phyloP scores from a whole-genome alignment of 2,329 filamentous ascomycete genomes.

The Arachnopeziza araneosa region DNA sequence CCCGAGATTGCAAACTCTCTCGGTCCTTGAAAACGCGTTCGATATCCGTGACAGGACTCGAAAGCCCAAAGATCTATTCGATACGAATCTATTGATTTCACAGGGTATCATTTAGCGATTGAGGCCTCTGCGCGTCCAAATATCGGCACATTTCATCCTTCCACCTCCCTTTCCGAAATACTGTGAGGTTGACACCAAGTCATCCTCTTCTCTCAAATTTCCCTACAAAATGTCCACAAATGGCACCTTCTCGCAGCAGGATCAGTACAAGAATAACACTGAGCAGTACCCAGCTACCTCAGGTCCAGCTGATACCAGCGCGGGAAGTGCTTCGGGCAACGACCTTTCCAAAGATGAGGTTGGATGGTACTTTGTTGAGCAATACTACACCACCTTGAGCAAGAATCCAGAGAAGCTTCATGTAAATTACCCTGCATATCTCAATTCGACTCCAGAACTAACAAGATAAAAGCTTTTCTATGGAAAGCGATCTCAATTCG shows the following conservation, averaged over 20 bases:
- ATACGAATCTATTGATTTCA: not conserved
- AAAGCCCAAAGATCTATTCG: conserved; percentile 9
- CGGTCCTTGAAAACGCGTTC: conserved; percentile 18
- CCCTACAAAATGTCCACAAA: conserved; percentile 29
- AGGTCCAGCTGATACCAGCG: conserved; percentile 23
- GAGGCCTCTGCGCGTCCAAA: conserved; percentile 13
- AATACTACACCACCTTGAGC: conserved; percentile 97
- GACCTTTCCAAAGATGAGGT: conserved; percentile 82
- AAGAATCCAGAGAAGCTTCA: conserved; percentile 91
- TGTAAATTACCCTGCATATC: conserved; percentile 39
- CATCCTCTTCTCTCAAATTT: not conserved
- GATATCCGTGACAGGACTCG: conserved; percentile 28
- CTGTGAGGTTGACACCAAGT: conserved; percentile 17
- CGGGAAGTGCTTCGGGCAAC: conserved; percentile 34
- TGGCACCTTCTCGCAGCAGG: conserved; percentile 31
- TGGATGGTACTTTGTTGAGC: conserved; percentile 98
- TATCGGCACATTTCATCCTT: conserved; percentile 1
- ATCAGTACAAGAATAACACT: conserved; percentile 29
- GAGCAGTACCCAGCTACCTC: conserved; percentile 32
- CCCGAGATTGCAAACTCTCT: conserved; percentile 8
- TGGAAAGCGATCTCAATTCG: conserved; percentile 91
- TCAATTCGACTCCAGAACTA: conserved; percentile 6
- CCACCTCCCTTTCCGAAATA: conserved; percentile 9
- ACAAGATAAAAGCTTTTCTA: conserved; percentile 70
- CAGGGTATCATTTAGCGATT: not conserved